Evolutionary conservation across 768 basidiomycete genomes (phyloP).

Genomic region (Leccinum incarnatum): DNA sequence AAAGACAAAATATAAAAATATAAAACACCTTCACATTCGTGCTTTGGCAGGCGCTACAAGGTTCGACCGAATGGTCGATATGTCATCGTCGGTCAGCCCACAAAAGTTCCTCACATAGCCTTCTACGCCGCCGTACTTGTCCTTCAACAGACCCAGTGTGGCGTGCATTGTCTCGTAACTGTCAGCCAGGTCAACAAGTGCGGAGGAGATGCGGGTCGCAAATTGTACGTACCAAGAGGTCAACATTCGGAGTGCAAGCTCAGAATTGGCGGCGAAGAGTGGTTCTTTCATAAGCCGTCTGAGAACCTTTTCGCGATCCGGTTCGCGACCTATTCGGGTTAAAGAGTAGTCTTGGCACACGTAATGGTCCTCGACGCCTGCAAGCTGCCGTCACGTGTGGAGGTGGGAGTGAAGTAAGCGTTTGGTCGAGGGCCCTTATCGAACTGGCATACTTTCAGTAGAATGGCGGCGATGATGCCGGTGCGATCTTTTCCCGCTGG

Average conservation of each 20-base stretch:
- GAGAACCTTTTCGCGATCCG: conserved; percentile 69
- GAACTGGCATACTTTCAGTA: conserved; percentile 53
- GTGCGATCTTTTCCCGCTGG: conserved; percentile 82
- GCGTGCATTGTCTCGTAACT: conserved; percentile 79
- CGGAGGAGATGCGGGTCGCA: background rate
- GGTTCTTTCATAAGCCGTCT: conserved; percentile 66
- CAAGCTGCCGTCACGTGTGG: conserved; percentile 46
- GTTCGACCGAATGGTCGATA: conserved; percentile 56
- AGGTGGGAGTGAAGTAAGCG: conserved; percentile 1
- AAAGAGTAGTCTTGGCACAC: conserved; percentile 76
- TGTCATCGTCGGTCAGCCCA: conserved; percentile 62
- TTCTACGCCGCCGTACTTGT: conserved; percentile 68
- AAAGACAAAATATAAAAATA: background rate
- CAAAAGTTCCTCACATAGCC: conserved; percentile 55
- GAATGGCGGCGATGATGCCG: conserved; percentile 68
- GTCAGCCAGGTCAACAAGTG: background rate
- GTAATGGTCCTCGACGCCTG: conserved; percentile 60
- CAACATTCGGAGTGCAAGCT: conserved; percentile 82
- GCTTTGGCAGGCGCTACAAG: conserved; percentile 40
- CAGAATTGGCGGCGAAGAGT: conserved; percentile 66
- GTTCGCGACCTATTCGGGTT: conserved; percentile 77
- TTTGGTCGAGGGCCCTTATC: background rate
- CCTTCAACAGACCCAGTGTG: conserved; percentile 57
- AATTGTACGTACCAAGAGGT: conserved; percentile 57
- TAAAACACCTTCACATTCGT: conserved; percentile 23